These are phyloP conservation scores for Spathaspora boniae DNA, from an alignment of 805 yeast genomes.

Conservation along the genomic window DNA sequence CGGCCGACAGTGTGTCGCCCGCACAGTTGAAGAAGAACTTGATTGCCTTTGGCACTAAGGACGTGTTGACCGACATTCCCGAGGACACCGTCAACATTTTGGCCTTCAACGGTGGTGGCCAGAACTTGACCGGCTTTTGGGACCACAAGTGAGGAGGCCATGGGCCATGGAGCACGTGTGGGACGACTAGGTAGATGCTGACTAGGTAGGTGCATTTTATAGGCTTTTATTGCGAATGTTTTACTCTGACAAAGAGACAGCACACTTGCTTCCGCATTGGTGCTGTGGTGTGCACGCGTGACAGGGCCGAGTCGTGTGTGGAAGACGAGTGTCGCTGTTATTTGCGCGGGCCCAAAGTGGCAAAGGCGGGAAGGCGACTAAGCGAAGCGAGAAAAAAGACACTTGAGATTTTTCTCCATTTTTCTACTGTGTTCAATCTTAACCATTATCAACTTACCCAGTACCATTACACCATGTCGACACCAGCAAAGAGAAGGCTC, in stretches of 20 bases:
- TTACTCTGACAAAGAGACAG: too few species aligned
- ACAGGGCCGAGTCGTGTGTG: too few species aligned
- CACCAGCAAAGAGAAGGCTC: slow-evolving; percentile 97
- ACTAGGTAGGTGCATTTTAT: too few species aligned
- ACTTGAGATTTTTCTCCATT: not conserved
- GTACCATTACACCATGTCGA: slow-evolving; percentile 59
- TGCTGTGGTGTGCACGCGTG: too few species aligned
- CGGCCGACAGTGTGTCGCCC: slow-evolving; percentile 59
- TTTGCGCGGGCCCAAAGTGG: too few species aligned
- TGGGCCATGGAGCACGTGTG: too few species aligned
- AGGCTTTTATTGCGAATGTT: too few species aligned
- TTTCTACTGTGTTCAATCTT: not conserved
- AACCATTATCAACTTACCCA: not conserved
- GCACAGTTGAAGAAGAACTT: slow-evolving; percentile 73
- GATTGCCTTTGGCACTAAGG: slow-evolving; percentile 63
- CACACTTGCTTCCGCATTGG: too few species aligned
- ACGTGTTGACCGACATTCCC: slow-evolving; percentile 59
- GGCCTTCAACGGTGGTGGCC: slow-evolving; percentile 82
- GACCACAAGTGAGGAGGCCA: slow-evolving; percentile 15
- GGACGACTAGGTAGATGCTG: too few species aligned
- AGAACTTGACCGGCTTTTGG: slow-evolving; percentile 67
- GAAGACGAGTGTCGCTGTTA: too few species aligned
- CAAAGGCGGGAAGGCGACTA: not conserved
- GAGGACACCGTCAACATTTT: slow-evolving; percentile 72
- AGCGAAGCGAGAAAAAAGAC: not conserved